A percentile compares a stretch with the other conserved stretches of the same genome.
Conservation (phyloP, 148 eudicot species). For the Vaccinium corymbosum region DNA sequence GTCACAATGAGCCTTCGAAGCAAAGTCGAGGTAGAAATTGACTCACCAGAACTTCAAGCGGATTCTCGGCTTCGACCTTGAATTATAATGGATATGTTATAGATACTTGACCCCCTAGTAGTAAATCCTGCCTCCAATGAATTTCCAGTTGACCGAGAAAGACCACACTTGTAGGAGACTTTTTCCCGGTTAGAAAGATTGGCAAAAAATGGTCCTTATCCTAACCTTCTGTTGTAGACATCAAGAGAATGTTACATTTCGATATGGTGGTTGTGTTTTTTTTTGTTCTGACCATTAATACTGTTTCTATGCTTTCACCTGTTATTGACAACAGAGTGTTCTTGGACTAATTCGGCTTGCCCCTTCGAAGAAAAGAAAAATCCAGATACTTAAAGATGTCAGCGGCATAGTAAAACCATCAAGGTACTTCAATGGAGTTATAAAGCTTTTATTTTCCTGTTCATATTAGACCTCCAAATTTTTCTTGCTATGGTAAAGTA, state of each 20-base stretch:
- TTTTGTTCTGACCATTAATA: neutral
- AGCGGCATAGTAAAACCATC: slow-evolving; percentile 39
- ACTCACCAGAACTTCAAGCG: too few species aligned
- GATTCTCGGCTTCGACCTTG: too few species aligned
- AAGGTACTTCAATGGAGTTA: slow-evolving; percentile 18
- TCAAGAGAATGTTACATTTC: neutral
- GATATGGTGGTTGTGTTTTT: neutral
- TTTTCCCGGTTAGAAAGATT: neutral
- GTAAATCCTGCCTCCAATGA: too few species aligned
- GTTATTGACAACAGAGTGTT: slow-evolving; percentile 20
- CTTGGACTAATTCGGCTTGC: slow-evolving; percentile 31
- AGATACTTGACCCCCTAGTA: too few species aligned
- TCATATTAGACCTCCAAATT: neutral
- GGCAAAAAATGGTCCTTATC: neutral
- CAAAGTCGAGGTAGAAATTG: too few species aligned
- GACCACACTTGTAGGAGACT: neutral
- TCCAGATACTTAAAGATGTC: slow-evolving; percentile 34
- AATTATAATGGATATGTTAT: too few species aligned
- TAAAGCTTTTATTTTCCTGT: neutral
- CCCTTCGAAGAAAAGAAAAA: slow-evolving; percentile 31
- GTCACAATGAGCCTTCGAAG: too few species aligned
- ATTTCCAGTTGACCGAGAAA: too few species aligned
- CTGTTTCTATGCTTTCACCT: neutral
- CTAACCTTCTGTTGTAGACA: neutral
- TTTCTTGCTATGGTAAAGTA: neutral